Percentiles rank a stretch among this genome's conserved stretches.
These are phyloP conservation scores for Mycena floridula DNA, from an alignment of 768 basidiomycete species.

Conservation along the genomic window DNA sequence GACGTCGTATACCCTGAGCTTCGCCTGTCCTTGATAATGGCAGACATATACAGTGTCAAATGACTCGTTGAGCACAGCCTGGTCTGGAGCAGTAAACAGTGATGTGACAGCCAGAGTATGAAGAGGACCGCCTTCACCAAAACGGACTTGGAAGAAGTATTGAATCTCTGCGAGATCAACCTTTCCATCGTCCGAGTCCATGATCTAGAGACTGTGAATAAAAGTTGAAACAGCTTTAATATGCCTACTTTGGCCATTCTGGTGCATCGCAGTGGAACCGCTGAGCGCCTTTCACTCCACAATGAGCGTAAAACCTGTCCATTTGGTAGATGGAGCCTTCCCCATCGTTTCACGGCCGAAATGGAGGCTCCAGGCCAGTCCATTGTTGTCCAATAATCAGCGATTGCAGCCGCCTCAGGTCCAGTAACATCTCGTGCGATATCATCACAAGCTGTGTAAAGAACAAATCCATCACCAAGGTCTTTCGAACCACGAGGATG, in stretches of 20 bases:
- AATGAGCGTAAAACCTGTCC: conserved; percentile 12
- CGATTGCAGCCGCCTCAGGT: background rate
- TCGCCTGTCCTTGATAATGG: background rate
- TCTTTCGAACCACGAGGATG: conserved; percentile 4
- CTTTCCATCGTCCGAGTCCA: background rate
- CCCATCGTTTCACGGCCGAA: conserved; percentile 7
- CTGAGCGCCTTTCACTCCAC: conserved; percentile 5
- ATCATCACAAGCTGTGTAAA: background rate
- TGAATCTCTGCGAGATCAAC: background rate
- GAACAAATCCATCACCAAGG: conserved; percentile 9
- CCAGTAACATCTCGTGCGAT: background rate
- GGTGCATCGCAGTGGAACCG: background rate
- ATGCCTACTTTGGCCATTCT: conserved; percentile 2
- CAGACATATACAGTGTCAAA: conserved; percentile 14
- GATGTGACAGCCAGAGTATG: conserved; percentile 11
- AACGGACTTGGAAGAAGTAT: background rate
- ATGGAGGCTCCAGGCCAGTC: background rate
- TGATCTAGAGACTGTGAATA: background rate
- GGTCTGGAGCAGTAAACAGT: conserved; percentile 12
- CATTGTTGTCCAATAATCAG: no score
- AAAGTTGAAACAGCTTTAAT: background rate
- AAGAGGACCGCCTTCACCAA: background rate
- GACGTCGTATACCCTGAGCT: conserved; percentile 7
- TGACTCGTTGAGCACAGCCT: conserved; percentile 10
- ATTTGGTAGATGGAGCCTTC: conserved; percentile 11